Evolutionary conservation across 768 basidiomycete genomes (phyloP).

Genomic region (Psilocybe sp.): DNA sequence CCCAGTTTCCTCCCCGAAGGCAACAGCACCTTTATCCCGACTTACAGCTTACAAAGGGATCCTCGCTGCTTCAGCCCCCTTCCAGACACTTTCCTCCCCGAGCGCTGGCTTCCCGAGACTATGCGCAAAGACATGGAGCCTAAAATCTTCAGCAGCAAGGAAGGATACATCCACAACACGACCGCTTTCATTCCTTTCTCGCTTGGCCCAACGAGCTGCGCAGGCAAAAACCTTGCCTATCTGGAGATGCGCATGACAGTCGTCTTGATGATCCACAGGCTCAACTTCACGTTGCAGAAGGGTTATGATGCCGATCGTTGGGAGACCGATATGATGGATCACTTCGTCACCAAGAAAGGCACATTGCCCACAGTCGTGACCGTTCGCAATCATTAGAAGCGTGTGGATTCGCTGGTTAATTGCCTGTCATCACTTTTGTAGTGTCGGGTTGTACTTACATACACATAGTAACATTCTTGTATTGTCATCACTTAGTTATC

Average conservation of each 20-base stretch:
- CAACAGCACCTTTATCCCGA: conserved; percentile 33
- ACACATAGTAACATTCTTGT: no score
- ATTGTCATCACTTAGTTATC: not conserved
- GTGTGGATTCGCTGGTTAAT: not conserved
- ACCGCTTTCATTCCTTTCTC: conserved; percentile 35
- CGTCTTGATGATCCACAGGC: conserved; percentile 23
- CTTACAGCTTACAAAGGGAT: conserved; percentile 33
- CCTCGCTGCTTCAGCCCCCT: conserved; percentile 34
- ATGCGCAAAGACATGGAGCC: conserved; percentile 28
- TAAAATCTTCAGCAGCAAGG: conserved; percentile 26
- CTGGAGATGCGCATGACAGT: conserved; percentile 33
- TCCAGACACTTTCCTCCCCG: conserved; percentile 33
- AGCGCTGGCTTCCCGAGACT: conserved; percentile 32
- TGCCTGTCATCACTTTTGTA: not conserved
- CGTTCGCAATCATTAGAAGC: conserved; percentile 18
- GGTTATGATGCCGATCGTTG: conserved; percentile 22
- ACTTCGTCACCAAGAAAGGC: conserved; percentile 29
- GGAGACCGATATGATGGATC: conserved; percentile 28
- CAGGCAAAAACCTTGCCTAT: conserved; percentile 37
- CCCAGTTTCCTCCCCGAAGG: conserved; percentile 34
- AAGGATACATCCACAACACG: conserved; percentile 20
- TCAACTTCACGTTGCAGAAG: conserved; percentile 24
- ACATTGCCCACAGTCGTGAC: conserved; percentile 29
- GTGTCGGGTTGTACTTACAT: no score
- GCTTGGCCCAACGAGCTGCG: conserved; percentile 49